Base-by-base conservation (phyloP, 1,284 basidiomycete species). In the Leccinum subrobustum region DNA sequence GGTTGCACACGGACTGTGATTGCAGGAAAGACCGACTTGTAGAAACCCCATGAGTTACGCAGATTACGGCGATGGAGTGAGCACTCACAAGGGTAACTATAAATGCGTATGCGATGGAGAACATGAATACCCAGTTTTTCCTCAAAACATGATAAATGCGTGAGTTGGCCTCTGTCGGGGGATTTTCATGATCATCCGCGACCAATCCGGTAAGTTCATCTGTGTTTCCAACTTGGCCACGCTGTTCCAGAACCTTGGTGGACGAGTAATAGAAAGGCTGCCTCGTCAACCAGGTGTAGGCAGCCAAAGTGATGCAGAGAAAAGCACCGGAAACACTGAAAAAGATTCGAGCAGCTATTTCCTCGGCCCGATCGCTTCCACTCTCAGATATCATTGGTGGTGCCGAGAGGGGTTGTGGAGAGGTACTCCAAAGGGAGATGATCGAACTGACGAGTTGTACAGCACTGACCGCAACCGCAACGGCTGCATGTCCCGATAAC, bases 1-100 rank as follows among this genome's bases (percentile, higher is more conserved):
- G 93, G 83, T 37, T 75, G 73, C 55, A 96, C 84, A 0, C 88
- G 89, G 4, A 87, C 84, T 3, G 94, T 95, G 60, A 95, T 89
- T 0, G 93, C 84, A 3, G 94, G 93, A 76, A 87, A 95, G 51
- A 95, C 87, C 35, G 92, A 82, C 93, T 95, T 62, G 39, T 31
- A 25, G 16, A 59, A 51, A 53, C 25, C 25, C 4, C 29, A 35
- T 66, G 50, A 62, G 60, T 53, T 11, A 5, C 50, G 56, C 7
- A 42, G 20, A 44, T 23, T 2, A 23, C 9, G 3, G 20, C 14
- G 18, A 48, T 3, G 8, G 18, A 18, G n/a, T 6, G 27, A 59
- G 11, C 8, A 74, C 89, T 67, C 70, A 94, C 93, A 70, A 96
- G 76, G 11, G 94, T 95, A 42, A 93, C 82, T 20, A 86, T 73